Evolutionary conservation across 305 asterid genomes (phyloP), one percentile per base, ranked within the genome.

Genomic region (Fraxinus velutina): DNA sequence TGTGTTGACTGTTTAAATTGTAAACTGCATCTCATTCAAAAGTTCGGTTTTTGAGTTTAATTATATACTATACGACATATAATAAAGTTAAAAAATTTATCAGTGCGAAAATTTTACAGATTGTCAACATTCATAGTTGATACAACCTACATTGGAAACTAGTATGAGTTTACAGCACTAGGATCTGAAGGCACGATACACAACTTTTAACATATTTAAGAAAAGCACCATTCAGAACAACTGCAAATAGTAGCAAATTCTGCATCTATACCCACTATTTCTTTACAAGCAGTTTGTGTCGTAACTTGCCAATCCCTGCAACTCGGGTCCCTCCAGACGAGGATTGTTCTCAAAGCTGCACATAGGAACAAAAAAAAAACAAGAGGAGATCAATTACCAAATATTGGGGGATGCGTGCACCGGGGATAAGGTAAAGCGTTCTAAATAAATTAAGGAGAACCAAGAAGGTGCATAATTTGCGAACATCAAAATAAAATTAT

Each of bases 341-440:
- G 97, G 97, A 81, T 93, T 93, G 88, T 93, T 92, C 91, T 93
- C 97, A 42, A 92, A 95, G 91, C 99, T 95, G 92, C 88, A 88
- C 83, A 81, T 27, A 19, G 34, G 44, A 36, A 19, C 2, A 52
- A 57, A 4, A 52, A 39, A 39, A 2, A 42, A 42, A 42, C 2
- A 9, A 0, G 1, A 1, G 57, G 71, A 37, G 44, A 72, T 36
- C 50, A 80, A 42, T 55, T 7, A 50, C 82, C 75, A 77, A 84
- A 70, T 78, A 80, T 44, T 21, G 75, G 74, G 44, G 44, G 21
- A 77, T 1, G 21, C 52, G 68, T 13, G 19, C 4, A 6, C 27
- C 24, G 24, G 66, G 64, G 24, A 0, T 52, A 52, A 17, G 17
- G 64, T 5, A n/a, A 55, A 55, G 66, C 4, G 27, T 55, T 55